phyloP scores from a whole-genome alignment of 768 basidiomycete genomes.

The Candolleomyces aberdarensis region DNA sequence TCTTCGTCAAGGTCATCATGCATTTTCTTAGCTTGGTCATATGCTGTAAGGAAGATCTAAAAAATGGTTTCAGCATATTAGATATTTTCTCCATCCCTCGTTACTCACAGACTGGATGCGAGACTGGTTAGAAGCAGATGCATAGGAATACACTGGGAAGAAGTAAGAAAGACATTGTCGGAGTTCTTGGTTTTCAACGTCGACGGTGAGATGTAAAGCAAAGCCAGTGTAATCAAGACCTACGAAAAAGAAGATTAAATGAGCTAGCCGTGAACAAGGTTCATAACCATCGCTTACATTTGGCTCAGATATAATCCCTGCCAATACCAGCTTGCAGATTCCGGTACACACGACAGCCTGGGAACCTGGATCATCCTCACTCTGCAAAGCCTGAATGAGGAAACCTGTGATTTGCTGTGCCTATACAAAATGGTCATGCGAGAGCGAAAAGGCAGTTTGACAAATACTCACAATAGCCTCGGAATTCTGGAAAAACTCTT shows the following conservation, averaged over 20 bases:
- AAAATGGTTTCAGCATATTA: constrained; percentile 1
- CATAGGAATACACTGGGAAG: constrained; percentile 92
- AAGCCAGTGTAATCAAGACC: constrained; percentile 39
- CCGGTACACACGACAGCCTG: constrained; percentile 82
- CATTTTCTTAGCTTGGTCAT: constrained; percentile 54
- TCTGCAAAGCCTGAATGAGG: constrained; percentile 48
- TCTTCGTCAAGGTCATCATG: constrained; percentile 67
- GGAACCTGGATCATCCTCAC: constrained; percentile 69
- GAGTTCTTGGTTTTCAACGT: constrained; percentile 83
- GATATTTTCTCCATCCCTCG: neutral
- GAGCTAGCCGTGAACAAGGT: neutral
- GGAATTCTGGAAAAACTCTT: constrained; percentile 60
- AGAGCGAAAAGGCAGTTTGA: neutral
- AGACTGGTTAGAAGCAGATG: constrained; percentile 73
- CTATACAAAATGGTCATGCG: constrained; percentile 15
- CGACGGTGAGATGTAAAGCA: constrained; percentile 81
- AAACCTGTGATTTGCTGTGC: constrained; percentile 43
- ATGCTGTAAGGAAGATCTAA: constrained; percentile 71
- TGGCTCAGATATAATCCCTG: constrained; percentile 79
- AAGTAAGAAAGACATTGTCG: constrained; percentile 95
- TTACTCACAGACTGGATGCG: constrained; percentile 48
- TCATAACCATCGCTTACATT: constrained; percentile 41
- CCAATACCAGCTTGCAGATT: constrained; percentile 83
- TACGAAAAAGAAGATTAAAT: constrained; percentile 10
- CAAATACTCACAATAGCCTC: constrained; percentile 38